phyloP scores from a whole-genome alignment of 1,139 yeast genomes.

The Taiozyma sp. region DNA sequence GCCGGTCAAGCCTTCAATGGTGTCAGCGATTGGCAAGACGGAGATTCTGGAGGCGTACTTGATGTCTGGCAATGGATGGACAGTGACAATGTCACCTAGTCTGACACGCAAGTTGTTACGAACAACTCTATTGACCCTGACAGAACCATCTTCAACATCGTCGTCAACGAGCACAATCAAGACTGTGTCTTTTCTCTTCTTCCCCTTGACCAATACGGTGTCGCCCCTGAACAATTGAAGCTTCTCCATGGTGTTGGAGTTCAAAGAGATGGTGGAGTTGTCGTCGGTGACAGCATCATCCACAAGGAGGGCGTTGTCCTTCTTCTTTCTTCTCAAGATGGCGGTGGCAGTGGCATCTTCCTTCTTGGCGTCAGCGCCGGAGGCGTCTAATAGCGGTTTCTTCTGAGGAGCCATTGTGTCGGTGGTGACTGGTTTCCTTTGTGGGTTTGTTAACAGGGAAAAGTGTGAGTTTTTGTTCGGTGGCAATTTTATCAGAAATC shows the following conservation, averaged over 20 bases:
- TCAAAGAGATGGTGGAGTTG: conserved; percentile 92
- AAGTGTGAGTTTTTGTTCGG: background rate
- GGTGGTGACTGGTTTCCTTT: background rate
- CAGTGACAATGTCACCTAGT: conserved; percentile 83
- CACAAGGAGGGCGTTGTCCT: conserved; percentile 86
- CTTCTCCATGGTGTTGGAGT: conserved; percentile 92
- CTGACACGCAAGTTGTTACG: conserved; percentile 93
- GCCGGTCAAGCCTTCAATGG: conserved; percentile 97
- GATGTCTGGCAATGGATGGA: conserved; percentile 97
- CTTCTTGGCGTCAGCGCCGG: conserved; percentile 43
- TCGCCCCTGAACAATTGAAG: conserved; percentile 96
- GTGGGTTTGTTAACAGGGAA: background rate
- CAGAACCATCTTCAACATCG: conserved; percentile 93
- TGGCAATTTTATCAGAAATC: background rate
- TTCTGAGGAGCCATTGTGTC: conserved; percentile 28
- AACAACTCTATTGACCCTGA: conserved; percentile 90
- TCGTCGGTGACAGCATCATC: conserved; percentile 98
- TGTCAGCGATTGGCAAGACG: conserved; percentile 96
- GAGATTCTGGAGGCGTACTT: conserved; percentile 90
- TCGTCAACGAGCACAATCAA: conserved; percentile 94
- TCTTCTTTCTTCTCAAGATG: conserved; percentile 94
- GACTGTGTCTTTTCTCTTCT: conserved; percentile 98
- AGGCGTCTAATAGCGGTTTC: conserved; percentile 44
- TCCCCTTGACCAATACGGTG: conserved; percentile 94
- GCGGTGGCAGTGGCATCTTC: conserved; percentile 97